Evolutionary conservation across 2,329 filamentous ascomycete species (phyloP).

Genomic region (Trichoderma atroviride): DNA sequence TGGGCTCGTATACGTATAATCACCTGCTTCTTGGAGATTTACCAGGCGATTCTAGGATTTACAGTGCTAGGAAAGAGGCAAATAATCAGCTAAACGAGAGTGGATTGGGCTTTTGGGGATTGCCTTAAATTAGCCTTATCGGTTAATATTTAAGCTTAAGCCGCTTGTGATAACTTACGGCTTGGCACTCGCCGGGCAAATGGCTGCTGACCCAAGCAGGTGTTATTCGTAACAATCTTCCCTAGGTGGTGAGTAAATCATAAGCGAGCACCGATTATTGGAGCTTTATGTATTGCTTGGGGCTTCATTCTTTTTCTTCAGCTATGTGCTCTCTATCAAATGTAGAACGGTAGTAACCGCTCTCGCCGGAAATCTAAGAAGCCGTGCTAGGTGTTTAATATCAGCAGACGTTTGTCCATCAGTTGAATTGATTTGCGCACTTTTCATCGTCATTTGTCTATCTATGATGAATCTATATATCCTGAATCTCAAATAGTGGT

Average conservation of each 20-base stretch:
- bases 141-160: not conserved
- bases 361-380: not conserved
- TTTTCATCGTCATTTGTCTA: not conserved
- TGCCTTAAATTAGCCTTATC: not conserved
- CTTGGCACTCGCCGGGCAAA: not conserved
- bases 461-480: not conserved
- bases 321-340: fast-evolving
- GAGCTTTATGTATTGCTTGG: not conserved
- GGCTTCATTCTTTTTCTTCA: not conserved
- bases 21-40: too few species aligned
- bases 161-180: too few species aligned
- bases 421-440: not conserved
- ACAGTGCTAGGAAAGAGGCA: not conserved
- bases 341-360: not conserved
- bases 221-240: not conserved
- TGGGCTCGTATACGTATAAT: too few species aligned
- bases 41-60: not conserved
- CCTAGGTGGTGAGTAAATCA: not conserved
- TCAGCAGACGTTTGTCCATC: not conserved
- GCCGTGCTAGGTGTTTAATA: too few species aligned
- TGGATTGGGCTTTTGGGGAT: not conserved
- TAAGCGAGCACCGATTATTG: not conserved
- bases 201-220: not conserved
- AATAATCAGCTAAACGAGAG: not conserved
- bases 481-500: not conserved